A percentile compares a stretch with the other conserved stretches of the same genome.
These are phyloP conservation scores for Nothophoma quercina DNA, from an alignment of 2,329 filamentous ascomycete genomes.

Conservation along the genomic window DNA sequence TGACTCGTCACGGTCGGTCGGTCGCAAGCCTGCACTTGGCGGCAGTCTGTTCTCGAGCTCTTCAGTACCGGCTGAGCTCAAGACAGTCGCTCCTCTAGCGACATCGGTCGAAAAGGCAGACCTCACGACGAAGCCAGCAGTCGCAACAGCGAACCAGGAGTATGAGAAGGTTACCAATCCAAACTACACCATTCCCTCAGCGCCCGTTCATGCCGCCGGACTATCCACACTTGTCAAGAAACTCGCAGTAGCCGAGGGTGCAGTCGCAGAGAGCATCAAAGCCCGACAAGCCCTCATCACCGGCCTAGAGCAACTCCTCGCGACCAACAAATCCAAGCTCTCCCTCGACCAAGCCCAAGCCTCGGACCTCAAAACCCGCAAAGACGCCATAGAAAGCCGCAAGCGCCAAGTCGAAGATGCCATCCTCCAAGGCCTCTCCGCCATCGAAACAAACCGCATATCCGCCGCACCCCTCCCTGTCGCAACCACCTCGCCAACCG, in stretches of 20 bases:
- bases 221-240: conserved; percentile 89
- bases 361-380: conserved; percentile 70
- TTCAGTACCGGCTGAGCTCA: conserved; percentile 77
- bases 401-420: conserved; percentile 89
- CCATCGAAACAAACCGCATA: conserved; percentile 61
- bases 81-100: conserved; percentile 76
- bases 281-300: conserved; percentile 79
- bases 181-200: conserved; percentile 71
- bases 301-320: conserved; percentile 82
- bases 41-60: conserved; percentile 74
- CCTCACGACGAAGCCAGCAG: conserved; percentile 69
- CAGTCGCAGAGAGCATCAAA: conserved; percentile 88
- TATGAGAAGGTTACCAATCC: conserved; percentile 85
- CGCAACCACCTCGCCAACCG: conserved; percentile 24
- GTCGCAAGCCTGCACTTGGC: conserved; percentile 66
- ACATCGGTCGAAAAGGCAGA: conserved; percentile 77
- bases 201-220: conserved; percentile 89
- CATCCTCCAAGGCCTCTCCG: conserved; percentile 84
- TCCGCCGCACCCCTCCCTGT: conserved; percentile 49
- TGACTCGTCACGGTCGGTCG: conserved; percentile 55
- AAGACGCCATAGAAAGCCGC: conserved; percentile 76
- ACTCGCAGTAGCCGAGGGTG: conserved; percentile 85
- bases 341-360: conserved; percentile 72
- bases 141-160: conserved; percentile 78
- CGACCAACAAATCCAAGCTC: conserved; percentile 74